Conservation (phyloP, 257 asterid species). For the Nicotiana knightiana region DNA sequence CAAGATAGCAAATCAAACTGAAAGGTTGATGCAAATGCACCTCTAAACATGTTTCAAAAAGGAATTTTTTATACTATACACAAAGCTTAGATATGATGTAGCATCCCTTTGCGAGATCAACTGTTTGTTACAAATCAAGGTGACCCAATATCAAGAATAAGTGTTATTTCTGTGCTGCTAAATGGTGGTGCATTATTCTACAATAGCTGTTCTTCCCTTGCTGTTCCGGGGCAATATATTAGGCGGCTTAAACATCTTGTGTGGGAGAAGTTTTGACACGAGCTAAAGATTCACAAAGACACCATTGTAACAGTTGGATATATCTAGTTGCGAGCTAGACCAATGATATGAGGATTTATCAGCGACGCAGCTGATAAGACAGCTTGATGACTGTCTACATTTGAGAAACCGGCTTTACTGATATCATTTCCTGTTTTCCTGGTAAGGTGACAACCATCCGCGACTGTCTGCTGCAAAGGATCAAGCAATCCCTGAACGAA, state of each 20-base stretch:
- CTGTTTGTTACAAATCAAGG: no score
- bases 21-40: no score
- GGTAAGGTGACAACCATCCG: conserved; percentile 80
- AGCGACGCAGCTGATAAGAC: conserved; percentile 50
- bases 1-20: background rate
- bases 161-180: background rate
- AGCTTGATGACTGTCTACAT: conserved; percentile 37
- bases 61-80: background rate
- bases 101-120: no score
- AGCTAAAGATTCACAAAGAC: background rate
- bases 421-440: conserved; percentile 49
- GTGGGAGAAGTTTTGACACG: background rate
- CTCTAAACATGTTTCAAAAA: no score
- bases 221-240: background rate
- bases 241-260: background rate
- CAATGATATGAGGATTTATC: conserved; percentile 64
- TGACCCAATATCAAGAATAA: background rate
- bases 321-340: conserved; percentile 53
- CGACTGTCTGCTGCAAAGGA: conserved; percentile 72
- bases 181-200: background rate
- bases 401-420: conserved; percentile 51
- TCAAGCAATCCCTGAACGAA: conserved; percentile 60
- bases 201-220: background rate
- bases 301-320: background rate
- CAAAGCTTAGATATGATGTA: background rate